Evolutionary conservation across 2,329 filamentous ascomycete species (phyloP).

Genomic region (Zymoseptoria passerinii): DNA sequence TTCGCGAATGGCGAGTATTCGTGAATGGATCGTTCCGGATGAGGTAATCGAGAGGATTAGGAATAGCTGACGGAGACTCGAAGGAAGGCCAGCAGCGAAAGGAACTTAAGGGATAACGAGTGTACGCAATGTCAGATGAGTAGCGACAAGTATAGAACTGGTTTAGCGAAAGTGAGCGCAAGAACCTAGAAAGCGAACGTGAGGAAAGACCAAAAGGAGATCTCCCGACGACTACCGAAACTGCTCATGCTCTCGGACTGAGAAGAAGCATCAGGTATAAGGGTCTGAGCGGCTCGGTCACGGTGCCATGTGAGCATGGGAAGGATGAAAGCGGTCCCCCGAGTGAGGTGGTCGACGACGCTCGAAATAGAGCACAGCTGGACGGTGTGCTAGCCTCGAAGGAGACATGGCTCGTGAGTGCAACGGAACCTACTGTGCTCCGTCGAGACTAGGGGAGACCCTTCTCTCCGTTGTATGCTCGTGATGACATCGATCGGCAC

Average conservation of each 20-base stretch:
- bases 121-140: not conserved
- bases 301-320: not conserved
- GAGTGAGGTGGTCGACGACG: slow-evolving; percentile 8
- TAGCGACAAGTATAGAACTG: not conserved
- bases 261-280: not conserved
- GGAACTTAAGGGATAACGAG: not conserved
- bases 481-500: slow-evolving; percentile 13
- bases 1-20: not conserved
- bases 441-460: not conserved
- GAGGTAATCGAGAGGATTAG: not conserved
- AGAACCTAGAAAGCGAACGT: not conserved
- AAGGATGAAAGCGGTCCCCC: not conserved
- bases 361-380: slow-evolving; percentile 7
- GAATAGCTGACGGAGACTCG: not conserved
- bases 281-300: not conserved
- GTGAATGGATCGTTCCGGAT: not conserved
- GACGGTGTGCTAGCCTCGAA: not conserved
- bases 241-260: not conserved
- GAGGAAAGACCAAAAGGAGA: not conserved
- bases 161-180: not conserved
- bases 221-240: not conserved
- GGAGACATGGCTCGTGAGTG: not conserved
- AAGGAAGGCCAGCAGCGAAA: not conserved
- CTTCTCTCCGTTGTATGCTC: slow-evolving; percentile 5
- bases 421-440: not conserved